Conservation (phyloP, 805 yeast species). For the Kregervanrija pseudodelftensis region DNA sequence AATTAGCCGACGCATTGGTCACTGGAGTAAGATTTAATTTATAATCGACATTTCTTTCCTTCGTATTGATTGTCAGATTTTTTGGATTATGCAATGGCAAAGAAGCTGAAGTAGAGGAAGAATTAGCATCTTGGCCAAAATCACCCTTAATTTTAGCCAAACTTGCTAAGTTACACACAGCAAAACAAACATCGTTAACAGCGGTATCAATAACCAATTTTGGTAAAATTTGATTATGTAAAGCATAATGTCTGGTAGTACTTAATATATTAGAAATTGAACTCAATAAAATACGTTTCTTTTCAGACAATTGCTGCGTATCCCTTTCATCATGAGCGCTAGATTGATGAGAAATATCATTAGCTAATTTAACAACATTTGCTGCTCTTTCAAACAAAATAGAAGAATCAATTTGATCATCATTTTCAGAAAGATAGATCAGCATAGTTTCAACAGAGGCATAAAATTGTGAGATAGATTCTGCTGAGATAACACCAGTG, state of each 20-base stretch:
- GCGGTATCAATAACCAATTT: constrained; percentile 67
- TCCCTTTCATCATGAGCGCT: constrained; percentile 20
- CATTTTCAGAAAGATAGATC: constrained; percentile 17
- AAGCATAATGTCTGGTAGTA: constrained; percentile 64
- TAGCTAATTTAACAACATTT: constrained; percentile 39
- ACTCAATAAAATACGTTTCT: constrained; percentile 46
- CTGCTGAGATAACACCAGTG: constrained; percentile 40
- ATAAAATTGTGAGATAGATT: constrained; percentile 39
- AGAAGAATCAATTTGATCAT: constrained; percentile 18
- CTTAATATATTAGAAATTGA: constrained; percentile 71
- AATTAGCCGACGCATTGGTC: too few relatives aligned
- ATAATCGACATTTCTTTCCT: not conserved
- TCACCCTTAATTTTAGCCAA: constrained; percentile 37
- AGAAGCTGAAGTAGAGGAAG: too few relatives aligned
- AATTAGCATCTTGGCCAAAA: not conserved
- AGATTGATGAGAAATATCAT: constrained; percentile 29
- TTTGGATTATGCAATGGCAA: not conserved
- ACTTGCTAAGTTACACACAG: constrained; percentile 55
- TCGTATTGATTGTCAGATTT: constrained; percentile 4
- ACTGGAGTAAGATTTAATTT: too few relatives aligned
- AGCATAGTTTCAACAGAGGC: constrained; percentile 42
- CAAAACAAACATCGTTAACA: constrained; percentile 61
- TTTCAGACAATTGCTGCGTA: constrained; percentile 22
- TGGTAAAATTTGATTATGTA: constrained; percentile 61
- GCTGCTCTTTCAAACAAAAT: constrained; percentile 46